phyloP scores from a whole-genome alignment of 2,329 filamentous ascomycete genomes.

The Aureobasidium sp. region DNA sequence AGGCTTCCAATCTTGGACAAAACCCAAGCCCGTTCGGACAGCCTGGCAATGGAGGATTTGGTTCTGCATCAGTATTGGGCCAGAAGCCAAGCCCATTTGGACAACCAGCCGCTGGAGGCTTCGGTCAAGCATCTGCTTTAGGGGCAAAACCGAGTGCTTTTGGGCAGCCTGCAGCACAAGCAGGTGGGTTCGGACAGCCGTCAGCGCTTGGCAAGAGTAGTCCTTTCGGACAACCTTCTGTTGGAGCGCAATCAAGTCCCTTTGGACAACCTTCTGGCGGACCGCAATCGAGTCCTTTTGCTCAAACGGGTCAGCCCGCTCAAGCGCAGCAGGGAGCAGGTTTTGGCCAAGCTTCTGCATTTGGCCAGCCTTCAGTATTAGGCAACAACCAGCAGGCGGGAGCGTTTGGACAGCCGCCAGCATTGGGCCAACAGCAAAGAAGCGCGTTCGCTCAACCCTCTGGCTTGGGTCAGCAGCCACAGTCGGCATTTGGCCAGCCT shows the following conservation, averaged over 20 bases:
- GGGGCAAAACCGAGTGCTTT: slow-evolving; percentile 22
- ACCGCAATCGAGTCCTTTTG: slow-evolving; percentile 3
- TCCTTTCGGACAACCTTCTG: neutral
- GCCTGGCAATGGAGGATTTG: slow-evolving; percentile 10
- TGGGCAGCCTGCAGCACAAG: slow-evolving; percentile 24
- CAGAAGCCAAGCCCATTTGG: slow-evolving; percentile 14
- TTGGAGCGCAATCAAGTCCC: too few species aligned
- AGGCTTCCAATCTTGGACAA: slow-evolving; percentile 15
- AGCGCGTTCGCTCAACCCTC: slow-evolving; percentile 24
- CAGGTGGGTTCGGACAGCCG: slow-evolving; percentile 16
- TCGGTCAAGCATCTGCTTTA: slow-evolving; percentile 7
- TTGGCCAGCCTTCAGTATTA: slow-evolving; percentile 25
- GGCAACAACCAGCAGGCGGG: too few species aligned
- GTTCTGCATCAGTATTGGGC: slow-evolving; percentile 12
- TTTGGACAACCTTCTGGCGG: slow-evolving; percentile 8
- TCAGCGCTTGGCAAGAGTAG: neutral
- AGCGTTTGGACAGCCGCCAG: slow-evolving; percentile 23
- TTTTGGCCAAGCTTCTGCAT: neutral
- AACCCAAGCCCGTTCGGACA: slow-evolving; percentile 6
- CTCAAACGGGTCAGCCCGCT: slow-evolving; percentile 17
- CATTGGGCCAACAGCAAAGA: slow-evolving; percentile 14
- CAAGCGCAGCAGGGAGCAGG: neutral
- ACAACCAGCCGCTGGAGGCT: neutral
- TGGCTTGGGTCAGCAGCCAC: slow-evolving; percentile 15
- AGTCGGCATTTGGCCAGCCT: slow-evolving; percentile 26